These are phyloP conservation scores for Dictyostelium intermedium DNA, from an alignment of 78 protist species.

Conservation along the genomic window DNA sequence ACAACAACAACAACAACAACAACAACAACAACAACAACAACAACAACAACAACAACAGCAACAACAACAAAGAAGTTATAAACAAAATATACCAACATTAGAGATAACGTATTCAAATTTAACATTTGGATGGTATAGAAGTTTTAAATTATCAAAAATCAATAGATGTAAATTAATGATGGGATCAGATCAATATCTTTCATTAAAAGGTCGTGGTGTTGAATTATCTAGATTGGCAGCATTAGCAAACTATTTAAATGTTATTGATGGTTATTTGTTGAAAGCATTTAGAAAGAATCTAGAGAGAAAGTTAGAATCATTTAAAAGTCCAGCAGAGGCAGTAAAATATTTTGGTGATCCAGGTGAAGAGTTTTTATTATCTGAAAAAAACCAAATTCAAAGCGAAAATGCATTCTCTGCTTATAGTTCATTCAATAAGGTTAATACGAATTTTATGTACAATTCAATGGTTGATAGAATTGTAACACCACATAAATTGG, in stretches of 20 bases:
- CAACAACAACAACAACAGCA: background rate
- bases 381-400: background rate
- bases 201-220: background rate
- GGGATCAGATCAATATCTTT: background rate
- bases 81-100: background rate
- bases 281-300: background rate
- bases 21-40: background rate
- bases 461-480: conserved; percentile 9
- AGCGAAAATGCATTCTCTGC: background rate
- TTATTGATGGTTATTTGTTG: conserved; percentile 8
- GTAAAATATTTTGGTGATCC: background rate
- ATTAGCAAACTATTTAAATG: conserved; percentile 10
- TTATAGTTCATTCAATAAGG: background rate
- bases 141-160: background rate
- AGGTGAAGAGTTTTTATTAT: background rate
- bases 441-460: background rate
- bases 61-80: background rate
- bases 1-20: background rate
- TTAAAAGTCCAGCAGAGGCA: background rate
- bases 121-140: background rate
- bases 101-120: background rate
- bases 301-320: background rate
- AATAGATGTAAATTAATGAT: background rate
- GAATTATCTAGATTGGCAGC: background rate
- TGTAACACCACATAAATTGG: background rate